Evolutionary conservation across 805 yeast genomes (phyloP).

Genomic region (Hagleromyces aurorensis): DNA sequence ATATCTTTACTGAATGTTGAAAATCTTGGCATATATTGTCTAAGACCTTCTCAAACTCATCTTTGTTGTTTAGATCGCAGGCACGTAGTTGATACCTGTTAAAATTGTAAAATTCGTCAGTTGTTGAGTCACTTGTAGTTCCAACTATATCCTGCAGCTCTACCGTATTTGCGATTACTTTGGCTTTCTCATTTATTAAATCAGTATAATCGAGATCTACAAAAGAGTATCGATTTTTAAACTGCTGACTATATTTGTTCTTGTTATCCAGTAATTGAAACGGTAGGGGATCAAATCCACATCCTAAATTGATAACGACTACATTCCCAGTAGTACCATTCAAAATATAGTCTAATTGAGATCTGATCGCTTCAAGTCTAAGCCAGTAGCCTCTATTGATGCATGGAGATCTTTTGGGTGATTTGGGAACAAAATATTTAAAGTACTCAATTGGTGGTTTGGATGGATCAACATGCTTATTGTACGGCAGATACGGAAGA

Average conservation of each 20-base stretch:
- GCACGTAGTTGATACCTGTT: constrained; percentile 38
- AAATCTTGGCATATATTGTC: constrained; percentile 5
- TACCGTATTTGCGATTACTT: constrained; percentile 40
- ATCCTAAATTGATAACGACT: constrained; percentile 60
- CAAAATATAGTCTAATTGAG: constrained; percentile 42
- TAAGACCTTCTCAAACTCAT: constrained; percentile 29
- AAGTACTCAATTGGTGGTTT: constrained; percentile 42
- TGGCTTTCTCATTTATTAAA: constrained; percentile 46
- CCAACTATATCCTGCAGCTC: constrained; percentile 45
- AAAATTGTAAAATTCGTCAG: constrained; percentile 21
- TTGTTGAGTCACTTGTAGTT: constrained; percentile 2
- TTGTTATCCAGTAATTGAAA: constrained; percentile 39
- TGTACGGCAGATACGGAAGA: constrained; percentile 19
- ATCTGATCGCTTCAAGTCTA: constrained; percentile 61
- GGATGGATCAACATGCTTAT: constrained; percentile 6
- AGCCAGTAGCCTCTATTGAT: constrained; percentile 82
- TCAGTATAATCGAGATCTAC: constrained; percentile 74
- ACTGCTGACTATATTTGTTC: constrained; percentile 22
- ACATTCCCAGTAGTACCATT: constrained; percentile 28
- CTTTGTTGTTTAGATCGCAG: constrained; percentile 52
- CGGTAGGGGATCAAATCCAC: constrained; percentile 66
- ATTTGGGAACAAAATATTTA: constrained; percentile 49
- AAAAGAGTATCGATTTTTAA: constrained; percentile 37
- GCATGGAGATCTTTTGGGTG: constrained; percentile 66
- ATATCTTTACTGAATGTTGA: constrained; percentile 38